Evolutionary conservation across 768 basidiomycete genomes (phyloP).

Genomic region (Russula ochroleuca): DNA sequence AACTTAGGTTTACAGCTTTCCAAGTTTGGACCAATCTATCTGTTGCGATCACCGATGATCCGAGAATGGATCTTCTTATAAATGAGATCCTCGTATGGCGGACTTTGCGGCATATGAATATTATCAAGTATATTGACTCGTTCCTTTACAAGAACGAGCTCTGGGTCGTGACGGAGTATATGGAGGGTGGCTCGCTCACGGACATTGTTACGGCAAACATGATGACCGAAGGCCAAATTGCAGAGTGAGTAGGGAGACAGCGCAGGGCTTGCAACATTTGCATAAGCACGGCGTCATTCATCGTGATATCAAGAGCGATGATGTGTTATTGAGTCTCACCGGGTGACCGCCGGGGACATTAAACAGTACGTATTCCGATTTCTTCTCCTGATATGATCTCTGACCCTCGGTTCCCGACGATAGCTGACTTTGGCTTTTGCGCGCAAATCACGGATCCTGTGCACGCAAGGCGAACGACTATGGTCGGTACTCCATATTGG

Average conservation of each 20-base stretch:
- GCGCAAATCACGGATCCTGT: slow-evolving; percentile 87
- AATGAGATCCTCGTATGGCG: slow-evolving; percentile 99
- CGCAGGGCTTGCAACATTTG: slow-evolving; percentile 89
- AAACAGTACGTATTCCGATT: slow-evolving; percentile 70
- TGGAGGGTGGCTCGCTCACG: slow-evolving; percentile 94
- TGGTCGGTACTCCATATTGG: slow-evolving; percentile 99
- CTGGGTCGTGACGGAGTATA: slow-evolving; percentile 99
- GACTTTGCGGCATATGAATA: slow-evolving; percentile 93
- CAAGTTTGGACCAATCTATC: slow-evolving; percentile 92
- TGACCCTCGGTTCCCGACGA: not conserved
- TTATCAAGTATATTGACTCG: slow-evolving; percentile 99
- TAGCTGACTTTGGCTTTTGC: slow-evolving; percentile 98
- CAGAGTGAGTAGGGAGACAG: slow-evolving; percentile 89
- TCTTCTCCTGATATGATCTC: not conserved
- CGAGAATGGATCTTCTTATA: slow-evolving; percentile 99
- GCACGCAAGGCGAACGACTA: slow-evolving; percentile 89
- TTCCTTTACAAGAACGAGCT: slow-evolving; percentile 97
- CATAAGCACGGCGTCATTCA: slow-evolving; percentile 97
- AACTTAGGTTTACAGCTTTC: slow-evolving; percentile 96
- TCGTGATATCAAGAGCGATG: slow-evolving; percentile 98
- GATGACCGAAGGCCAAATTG: slow-evolving; percentile 99
- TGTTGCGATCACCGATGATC: slow-evolving; percentile 99
- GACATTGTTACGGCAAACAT: slow-evolving; percentile 95
- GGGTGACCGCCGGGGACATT: too few relatives aligned
- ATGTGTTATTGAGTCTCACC: slow-evolving; percentile 85